phyloP scores from a whole-genome alignment of 2,329 filamentous ascomycete genomes.

The Stemphylium beticola region DNA sequence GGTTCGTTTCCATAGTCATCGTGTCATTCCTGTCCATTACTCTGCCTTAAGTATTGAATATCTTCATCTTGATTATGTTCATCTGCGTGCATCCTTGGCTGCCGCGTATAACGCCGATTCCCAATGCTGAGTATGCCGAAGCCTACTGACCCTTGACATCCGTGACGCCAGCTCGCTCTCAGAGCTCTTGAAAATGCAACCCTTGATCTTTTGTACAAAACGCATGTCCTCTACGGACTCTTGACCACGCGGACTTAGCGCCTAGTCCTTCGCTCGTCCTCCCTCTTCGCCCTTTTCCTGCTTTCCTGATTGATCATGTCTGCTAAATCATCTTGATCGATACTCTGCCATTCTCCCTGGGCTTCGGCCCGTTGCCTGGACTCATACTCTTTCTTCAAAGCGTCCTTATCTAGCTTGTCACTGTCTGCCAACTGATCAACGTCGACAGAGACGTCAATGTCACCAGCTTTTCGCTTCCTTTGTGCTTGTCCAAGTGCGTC shows the following conservation, averaged over 20 bases:
- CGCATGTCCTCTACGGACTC: constrained; percentile 13
- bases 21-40: constrained; percentile 12
- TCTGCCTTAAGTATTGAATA: constrained; percentile 11
- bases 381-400: constrained; percentile 81
- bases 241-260: constrained; percentile 30
- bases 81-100: constrained; percentile 24
- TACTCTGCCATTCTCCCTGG: constrained; percentile 69
- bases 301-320: constrained; percentile 96
- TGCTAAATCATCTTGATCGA: constrained; percentile 86
- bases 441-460: constrained; percentile 91
- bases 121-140: constrained; percentile 29
- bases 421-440: constrained; percentile 76
- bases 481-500: constrained; percentile 80
- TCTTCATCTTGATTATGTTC: constrained; percentile 39
- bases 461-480: constrained; percentile 88
- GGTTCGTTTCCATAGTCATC: constrained; percentile 12
- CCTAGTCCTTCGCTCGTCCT: constrained; percentile 77
- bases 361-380: constrained; percentile 68
- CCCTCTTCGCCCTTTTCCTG: constrained; percentile 86
- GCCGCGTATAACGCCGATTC: constrained; percentile 32
- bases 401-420: constrained; percentile 84
- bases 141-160: constrained; percentile 23
- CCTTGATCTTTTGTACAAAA: constrained; percentile 32
- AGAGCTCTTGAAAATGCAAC: constrained; percentile 23
- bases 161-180: constrained; percentile 29